Percentiles rank a stretch among this genome's conserved stretches.
Evolutionary conservation across 2,329 filamentous ascomycete genomes (phyloP).

Genomic region (Lachnellula occidentalis): DNA sequence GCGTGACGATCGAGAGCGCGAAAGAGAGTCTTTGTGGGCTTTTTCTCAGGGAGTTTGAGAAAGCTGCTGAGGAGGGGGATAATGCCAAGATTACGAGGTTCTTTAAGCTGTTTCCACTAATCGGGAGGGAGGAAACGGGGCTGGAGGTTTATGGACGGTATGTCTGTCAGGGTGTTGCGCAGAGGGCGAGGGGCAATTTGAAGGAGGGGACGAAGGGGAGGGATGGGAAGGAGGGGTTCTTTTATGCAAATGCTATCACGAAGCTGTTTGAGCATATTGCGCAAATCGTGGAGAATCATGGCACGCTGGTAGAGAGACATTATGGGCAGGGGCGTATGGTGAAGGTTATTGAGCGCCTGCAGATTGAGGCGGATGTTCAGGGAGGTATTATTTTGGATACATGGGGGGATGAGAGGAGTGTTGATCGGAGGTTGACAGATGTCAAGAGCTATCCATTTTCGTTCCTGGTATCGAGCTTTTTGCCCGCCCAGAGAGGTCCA

Average conservation of each 20-base stretch:
- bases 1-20: conserved; percentile 78
- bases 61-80: conserved; percentile 80
- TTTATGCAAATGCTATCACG: conserved; percentile 86
- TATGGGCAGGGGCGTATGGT: conserved; percentile 93
- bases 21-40: conserved; percentile 84
- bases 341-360: conserved; percentile 84
- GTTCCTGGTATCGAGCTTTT: conserved; percentile 90
- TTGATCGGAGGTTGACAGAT: conserved; percentile 84
- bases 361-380: conserved; percentile 93
- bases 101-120: conserved; percentile 96
- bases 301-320: conserved; percentile 84
- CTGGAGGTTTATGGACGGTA: conserved; percentile 93
- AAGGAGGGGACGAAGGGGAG: conserved; percentile 58
- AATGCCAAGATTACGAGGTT: conserved; percentile 88
- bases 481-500: conserved; percentile 61
- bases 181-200: conserved; percentile 73
- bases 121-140: conserved; percentile 81
- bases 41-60: conserved; percentile 93
- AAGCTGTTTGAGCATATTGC: conserved; percentile 97
- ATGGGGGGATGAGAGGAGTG: conserved; percentile 79
- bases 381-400: conserved; percentile 93
- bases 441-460: conserved; percentile 98
- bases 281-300: conserved; percentile 90
- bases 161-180: conserved; percentile 90
- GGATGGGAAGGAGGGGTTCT: conserved; percentile 70